These are phyloP conservation scores for Debaryomyces maramus DNA, from an alignment of 805 yeast genomes.

Conservation along the genomic window DNA sequence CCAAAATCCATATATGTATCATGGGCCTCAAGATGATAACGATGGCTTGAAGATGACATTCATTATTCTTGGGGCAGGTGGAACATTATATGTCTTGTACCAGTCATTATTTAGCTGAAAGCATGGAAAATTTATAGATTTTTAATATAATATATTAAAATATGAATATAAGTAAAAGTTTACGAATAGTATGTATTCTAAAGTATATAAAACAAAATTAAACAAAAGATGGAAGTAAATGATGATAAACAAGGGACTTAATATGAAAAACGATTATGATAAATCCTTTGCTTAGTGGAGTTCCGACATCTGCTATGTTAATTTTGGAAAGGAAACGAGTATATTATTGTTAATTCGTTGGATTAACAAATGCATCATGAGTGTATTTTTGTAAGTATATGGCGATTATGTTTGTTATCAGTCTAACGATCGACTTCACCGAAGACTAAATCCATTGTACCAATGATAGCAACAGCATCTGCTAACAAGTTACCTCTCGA, in stretches of 20 bases:
- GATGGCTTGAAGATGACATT: constrained; percentile 21
- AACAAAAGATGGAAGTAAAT: neutral
- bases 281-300: neutral
- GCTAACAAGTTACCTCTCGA: constrained; percentile 85
- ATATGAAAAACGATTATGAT: constrained; percentile 1
- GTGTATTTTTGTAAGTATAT: constrained; percentile 3
- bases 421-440: constrained; percentile 88
- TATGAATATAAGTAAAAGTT: neutral
- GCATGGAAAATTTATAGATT: neutral
- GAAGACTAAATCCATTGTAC: constrained; percentile 93
- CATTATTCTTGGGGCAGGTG: constrained; percentile 33
- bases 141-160: neutral
- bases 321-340: neutral
- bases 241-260: neutral
- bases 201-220: constrained; percentile 3
- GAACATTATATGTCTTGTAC: constrained; percentile 30
- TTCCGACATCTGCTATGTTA: neutral
- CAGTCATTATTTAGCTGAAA: constrained; percentile 11
- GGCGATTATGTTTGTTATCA: constrained; percentile 2
- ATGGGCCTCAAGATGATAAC: constrained; percentile 28
- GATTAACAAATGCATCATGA: constrained; percentile 12
- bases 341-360: constrained; percentile 7
- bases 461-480: constrained; percentile 90
- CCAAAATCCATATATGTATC: constrained; percentile 35
- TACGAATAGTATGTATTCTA: constrained; percentile 4